These are phyloP conservation scores for Dactylellina drechsleri DNA, from an alignment of 2,329 filamentous ascomycete species.

Conservation along the genomic window DNA sequence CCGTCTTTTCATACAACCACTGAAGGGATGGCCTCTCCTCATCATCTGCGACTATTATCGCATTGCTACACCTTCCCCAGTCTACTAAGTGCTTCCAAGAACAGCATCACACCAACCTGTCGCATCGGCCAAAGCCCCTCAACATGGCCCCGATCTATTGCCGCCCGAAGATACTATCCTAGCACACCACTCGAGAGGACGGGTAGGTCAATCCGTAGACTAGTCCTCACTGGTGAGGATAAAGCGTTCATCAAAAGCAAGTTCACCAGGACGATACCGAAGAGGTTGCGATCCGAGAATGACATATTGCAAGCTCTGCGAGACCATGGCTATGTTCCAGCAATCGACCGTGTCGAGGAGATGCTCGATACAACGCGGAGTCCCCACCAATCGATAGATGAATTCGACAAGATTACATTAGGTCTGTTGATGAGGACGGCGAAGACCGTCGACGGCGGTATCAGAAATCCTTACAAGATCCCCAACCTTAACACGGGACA, in stretches of 20 bases:
- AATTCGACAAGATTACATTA: conserved; percentile 46
- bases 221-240: conserved; percentile 10
- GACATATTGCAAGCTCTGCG: conserved; percentile 24
- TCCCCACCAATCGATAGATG: conserved; percentile 24
- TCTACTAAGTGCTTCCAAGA: conserved; percentile 29
- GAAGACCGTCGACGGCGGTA: conserved; percentile 37
- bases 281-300: conserved; percentile 23
- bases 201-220: background rate
- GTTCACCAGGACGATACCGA: conserved; percentile 15
- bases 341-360: conserved; percentile 41
- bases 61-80: conserved; percentile 32
- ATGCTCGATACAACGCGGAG: conserved; percentile 48
- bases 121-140: background rate
- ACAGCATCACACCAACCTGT: background rate
- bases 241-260: conserved; percentile 4
- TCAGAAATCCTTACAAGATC: conserved; percentile 48
- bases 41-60: conserved; percentile 8
- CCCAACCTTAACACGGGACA: conserved; percentile 9
- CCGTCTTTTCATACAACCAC: too few species aligned
- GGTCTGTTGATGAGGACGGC: conserved; percentile 32
- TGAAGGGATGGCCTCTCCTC: conserved; percentile 12
- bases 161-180: background rate
- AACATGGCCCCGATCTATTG: background rate
- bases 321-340: conserved; percentile 30
- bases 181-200: background rate